Evolutionary conservation across 2,329 filamentous ascomycete species (phyloP), one percentile per base, ranked within the genome.

Genomic region (Periconia macrospinosa): DNA sequence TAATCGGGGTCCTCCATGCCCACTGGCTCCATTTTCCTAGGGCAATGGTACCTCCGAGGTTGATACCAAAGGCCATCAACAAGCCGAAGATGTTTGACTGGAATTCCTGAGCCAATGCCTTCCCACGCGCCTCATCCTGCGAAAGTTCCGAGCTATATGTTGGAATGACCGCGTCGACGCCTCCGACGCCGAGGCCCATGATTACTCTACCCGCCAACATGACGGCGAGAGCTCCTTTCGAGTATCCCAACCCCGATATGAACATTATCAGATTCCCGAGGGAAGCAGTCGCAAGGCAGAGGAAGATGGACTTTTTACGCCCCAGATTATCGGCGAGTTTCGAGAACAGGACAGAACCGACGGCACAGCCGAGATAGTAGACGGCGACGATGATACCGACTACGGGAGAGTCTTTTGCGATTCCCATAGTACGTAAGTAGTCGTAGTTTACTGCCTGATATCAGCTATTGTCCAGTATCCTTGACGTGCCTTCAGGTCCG

Each of bases 31-130:
- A 65, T 59, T 86, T 85, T 2, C 83, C 83, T 3, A 86, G 73
- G 1, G 67, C 65, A 6, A 79, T 68, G 0, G 83, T 86, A 2
- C 84, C 76, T 1, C 71, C 76, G 1, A 86, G 71, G 58, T 86
- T 87, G 66, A 86, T 80, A 0, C 75, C 79, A 65, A 86, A 86
- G 0, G 83, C 84, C 78, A 85, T 79, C 54, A 85, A 77, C 2
- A 87, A 68, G 0, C 84, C 83, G 52, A 86, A 83, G 57, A 87
- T 86, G 58, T 87, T 87, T 67, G 79, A 81, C 65, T 86, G 84
- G 61, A 87, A 87, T 60, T 86, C 83, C 62, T 87, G 82, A 1
- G 83, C 83, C 42, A 87, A 67, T 1, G 84, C 82, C 59, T 80
- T 81, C 6, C 84, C 84, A 43, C 84, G 72, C 2, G 81, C 77